Evolutionary conservation across 257 asterid genomes (phyloP).

Genomic region (Solanum bukasovii): DNA sequence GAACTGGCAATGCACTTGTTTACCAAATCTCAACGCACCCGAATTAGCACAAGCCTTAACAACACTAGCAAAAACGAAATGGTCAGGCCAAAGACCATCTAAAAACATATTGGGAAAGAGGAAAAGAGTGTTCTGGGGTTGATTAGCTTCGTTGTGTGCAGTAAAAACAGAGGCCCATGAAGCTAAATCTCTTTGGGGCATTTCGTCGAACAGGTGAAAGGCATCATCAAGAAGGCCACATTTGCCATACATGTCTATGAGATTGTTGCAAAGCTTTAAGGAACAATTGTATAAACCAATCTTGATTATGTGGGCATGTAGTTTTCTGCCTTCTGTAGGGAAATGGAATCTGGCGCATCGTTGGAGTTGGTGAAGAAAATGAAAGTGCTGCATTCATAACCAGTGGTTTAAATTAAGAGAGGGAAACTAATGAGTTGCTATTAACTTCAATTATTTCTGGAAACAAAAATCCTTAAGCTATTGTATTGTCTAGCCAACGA

Average conservation of each 20-base stretch:
- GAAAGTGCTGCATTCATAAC: slow-evolving; percentile 30
- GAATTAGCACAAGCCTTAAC: slow-evolving; percentile 56
- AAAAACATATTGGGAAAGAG: slow-evolving; percentile 23
- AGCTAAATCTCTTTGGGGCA: slow-evolving; percentile 55
- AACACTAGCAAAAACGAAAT: slow-evolving; percentile 48
- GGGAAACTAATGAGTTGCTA: neutral
- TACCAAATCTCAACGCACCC: slow-evolving; percentile 34
- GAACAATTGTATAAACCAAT: slow-evolving; percentile 24
- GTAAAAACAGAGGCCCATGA: slow-evolving; percentile 84
- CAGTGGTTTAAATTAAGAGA: neutral
- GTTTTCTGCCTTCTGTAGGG: slow-evolving; percentile 36
- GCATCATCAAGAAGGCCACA: slow-evolving; percentile 39
- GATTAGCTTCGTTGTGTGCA: slow-evolving; percentile 45
- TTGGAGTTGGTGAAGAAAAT: slow-evolving; percentile 34
- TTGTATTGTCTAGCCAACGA: neutral
- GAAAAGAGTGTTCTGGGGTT: slow-evolving; percentile 21
- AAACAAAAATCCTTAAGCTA: neutral
- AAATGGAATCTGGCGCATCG: slow-evolving; percentile 31
- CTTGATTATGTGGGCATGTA: slow-evolving; percentile 59
- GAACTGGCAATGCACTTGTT: slow-evolving; percentile 60
- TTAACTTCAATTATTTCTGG: neutral
- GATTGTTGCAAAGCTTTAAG: slow-evolving; percentile 34
- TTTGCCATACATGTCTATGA: slow-evolving; percentile 46
- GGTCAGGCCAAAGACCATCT: slow-evolving; percentile 51
- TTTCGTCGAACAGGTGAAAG: slow-evolving; percentile 58